Conservation (phyloP, 805 yeast species). For the Lipomyces oligophaga region DNA sequence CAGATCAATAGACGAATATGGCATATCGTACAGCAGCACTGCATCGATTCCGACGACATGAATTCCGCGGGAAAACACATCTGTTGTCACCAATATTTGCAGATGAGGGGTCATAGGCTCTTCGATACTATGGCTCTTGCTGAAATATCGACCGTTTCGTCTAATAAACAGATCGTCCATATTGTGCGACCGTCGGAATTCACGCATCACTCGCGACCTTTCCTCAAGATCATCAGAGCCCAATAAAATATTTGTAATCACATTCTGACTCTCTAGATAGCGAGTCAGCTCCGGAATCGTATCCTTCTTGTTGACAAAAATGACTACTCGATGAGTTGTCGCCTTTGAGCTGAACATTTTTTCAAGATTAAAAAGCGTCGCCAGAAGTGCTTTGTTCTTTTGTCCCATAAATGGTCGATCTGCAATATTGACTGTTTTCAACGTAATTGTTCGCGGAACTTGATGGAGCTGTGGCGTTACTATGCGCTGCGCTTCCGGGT, state of each 20-base stretch:
- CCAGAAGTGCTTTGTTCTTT: conserved; percentile 79
- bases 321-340: conserved; percentile 69
- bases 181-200: conserved; percentile 53
- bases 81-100: conserved; percentile 81
- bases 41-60: conserved; percentile 80
- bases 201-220: conserved; percentile 53
- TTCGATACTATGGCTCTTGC: conserved; percentile 35
- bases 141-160: neutral
- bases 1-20: conserved; percentile 76
- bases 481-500: conserved; percentile 62
- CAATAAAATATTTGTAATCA: conserved; percentile 61
- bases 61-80: conserved; percentile 82
- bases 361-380: conserved; percentile 78
- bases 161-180: conserved; percentile 2
- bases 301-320: conserved; percentile 75
- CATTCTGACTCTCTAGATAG: conserved; percentile 50
- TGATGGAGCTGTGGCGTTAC: conserved; percentile 81
- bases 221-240: conserved; percentile 62
- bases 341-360: conserved; percentile 79
- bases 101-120: conserved; percentile 38
- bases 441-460: conserved; percentile 70
- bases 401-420: conserved; percentile 79
- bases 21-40: conserved; percentile 80
- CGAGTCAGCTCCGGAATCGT: conserved; percentile 58
- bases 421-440: conserved; percentile 71